phyloP scores from a whole-genome alignment of 2,329 filamentous ascomycete species.

The Penicillium corylophilum region DNA sequence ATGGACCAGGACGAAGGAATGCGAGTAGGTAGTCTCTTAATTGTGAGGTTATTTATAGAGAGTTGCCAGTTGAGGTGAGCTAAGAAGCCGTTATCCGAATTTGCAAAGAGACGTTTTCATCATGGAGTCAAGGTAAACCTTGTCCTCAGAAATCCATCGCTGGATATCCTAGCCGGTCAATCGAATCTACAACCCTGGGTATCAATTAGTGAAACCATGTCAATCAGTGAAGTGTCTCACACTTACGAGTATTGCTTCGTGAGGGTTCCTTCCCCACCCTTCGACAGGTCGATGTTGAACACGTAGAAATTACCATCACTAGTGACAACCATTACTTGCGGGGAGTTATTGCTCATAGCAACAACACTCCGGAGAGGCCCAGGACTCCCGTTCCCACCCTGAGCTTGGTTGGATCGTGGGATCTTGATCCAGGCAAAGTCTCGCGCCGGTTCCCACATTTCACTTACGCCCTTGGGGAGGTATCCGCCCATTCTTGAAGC shows the following conservation, averaged over 20 bases:
- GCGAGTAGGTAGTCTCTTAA: not conserved
- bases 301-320: conserved; percentile 94
- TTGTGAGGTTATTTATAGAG: not conserved
- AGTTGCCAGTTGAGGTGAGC: not conserved
- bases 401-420: conserved; percentile 58
- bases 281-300: conserved; percentile 92
- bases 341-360: conserved; percentile 90
- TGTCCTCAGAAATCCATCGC: conserved; percentile 35
- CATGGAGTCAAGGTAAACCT: not conserved
- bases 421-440: conserved; percentile 98
- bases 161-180: conserved; percentile 41
- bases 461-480: conserved; percentile 86
- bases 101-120: not conserved
- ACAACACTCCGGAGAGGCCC: conserved; percentile 83
- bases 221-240: not conserved
- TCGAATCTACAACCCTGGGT: conserved; percentile 45
- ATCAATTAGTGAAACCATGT: conserved; percentile 11
- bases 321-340: conserved; percentile 97
- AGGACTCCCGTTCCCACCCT: conserved; percentile 37
- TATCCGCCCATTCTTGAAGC: conserved; percentile 89
- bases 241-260: conserved; percentile 91
- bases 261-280: conserved; percentile 86
- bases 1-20: not conserved
- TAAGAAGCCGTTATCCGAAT: not conserved
- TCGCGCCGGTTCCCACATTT: conserved; percentile 94